Percentiles rank a stretch among this genome's conserved stretches.
Conservation (phyloP, 345 rosid species). For the Eucalyptus erythrocorys region DNA sequence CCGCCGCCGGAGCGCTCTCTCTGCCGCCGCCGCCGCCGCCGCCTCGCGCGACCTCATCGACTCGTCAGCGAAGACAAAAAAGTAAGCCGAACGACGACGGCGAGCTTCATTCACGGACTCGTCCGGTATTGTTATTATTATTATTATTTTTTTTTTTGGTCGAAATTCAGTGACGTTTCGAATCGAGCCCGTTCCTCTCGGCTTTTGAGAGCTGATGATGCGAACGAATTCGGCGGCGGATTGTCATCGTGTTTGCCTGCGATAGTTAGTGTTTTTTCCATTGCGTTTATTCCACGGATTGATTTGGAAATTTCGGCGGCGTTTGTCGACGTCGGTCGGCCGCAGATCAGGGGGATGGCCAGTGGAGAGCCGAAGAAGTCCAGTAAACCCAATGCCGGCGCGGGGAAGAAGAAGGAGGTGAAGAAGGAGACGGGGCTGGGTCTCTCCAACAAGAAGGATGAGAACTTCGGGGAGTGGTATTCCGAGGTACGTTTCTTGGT, state of each 20-base stretch:
- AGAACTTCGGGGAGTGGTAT: slow-evolving; percentile 94
- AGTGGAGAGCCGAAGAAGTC: not conserved
- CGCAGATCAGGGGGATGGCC: not conserved
- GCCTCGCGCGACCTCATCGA: not conserved
- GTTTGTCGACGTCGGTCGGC: not conserved
- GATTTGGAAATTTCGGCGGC: not conserved
- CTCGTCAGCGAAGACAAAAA: not conserved
- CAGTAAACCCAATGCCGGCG: not conserved
- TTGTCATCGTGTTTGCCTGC: not conserved
- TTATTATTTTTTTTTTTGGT: not conserved
- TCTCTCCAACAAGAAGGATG: slow-evolving; percentile 71
- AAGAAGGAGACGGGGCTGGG: slow-evolving; percentile 95
- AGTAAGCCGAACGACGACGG: not conserved
- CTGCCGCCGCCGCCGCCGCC: not conserved
- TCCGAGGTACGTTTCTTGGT: slow-evolving; percentile 49
- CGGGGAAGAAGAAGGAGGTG: slow-evolving; percentile 84
- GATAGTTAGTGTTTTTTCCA: not conserved
- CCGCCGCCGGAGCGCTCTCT: not conserved
- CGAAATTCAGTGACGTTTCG: not conserved
- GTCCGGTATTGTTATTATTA: not conserved
- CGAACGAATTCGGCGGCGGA: not conserved
- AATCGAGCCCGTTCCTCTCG: not conserved
- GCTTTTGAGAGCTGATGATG: not conserved
- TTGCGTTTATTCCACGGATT: not conserved
- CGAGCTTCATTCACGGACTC: not conserved